A percentile compares a stretch with the other conserved stretches of the same genome.
Evolutionary conservation across 768 basidiomycete genomes (phyloP).

Genomic region (Pleurotus eryngii): DNA sequence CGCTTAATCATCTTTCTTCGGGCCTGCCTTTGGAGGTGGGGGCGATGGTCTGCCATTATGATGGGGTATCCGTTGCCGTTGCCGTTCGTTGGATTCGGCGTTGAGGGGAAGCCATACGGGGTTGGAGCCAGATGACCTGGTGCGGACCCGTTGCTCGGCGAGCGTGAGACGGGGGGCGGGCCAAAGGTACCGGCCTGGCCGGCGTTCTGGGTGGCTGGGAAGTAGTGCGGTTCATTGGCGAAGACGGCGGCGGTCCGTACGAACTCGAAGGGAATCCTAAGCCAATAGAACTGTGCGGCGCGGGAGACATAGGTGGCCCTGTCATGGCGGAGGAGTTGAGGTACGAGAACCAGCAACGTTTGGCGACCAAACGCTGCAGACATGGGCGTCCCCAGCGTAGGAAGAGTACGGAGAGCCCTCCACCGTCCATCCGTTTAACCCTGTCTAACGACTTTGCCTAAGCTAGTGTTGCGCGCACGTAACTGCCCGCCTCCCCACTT

Average conservation of each 20-base stretch:
- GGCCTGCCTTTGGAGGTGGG: conserved; percentile 19
- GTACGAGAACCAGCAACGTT: conserved; percentile 22
- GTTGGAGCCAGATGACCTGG: conserved; percentile 8
- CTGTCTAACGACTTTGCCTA: conserved; percentile 48
- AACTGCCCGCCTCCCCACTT: conserved; percentile 71
- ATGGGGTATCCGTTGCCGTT: conserved; percentile 18
- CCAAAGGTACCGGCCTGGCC: neutral
- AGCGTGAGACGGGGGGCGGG: neutral
- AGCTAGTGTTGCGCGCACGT: conserved; percentile 44
- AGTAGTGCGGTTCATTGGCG: neutral
- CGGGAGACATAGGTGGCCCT: conserved; percentile 12
- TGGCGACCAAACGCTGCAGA: conserved; percentile 21
- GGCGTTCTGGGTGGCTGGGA: neutral
- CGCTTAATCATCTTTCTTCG: conserved; percentile 36
- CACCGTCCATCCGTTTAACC: conserved; percentile 58
- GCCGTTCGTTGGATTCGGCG: conserved; percentile 26
- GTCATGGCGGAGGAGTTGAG: conserved; percentile 14
- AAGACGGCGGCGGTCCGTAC: conserved; percentile 11
- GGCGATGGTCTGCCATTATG: conserved; percentile 15
- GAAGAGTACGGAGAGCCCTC: conserved; percentile 44
- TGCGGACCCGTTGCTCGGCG: neutral
- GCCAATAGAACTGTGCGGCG: conserved; percentile 9
- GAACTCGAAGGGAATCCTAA: conserved; percentile 8
- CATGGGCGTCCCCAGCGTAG: conserved; percentile 30
- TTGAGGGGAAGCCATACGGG: conserved; percentile 31